phyloP scores from a whole-genome alignment of 1,284 basidiomycete genomes.

The Trichosporon ovoides region DNA sequence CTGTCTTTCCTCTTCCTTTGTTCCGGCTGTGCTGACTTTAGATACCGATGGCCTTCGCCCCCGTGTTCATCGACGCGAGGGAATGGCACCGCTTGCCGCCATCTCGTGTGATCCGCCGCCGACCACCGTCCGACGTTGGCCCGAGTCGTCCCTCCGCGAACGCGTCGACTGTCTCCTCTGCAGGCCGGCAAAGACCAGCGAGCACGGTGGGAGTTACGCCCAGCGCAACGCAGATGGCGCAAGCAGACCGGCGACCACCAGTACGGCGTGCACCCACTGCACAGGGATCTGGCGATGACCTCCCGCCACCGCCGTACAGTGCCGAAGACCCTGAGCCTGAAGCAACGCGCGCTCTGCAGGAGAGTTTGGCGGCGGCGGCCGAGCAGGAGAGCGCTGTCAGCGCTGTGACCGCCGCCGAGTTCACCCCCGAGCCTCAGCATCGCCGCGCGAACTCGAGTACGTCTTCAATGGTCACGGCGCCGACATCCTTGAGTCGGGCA shows the following conservation, averaged over 20 bases:
- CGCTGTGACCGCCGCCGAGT: background rate
- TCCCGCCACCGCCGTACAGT: slow-evolving; percentile 42
- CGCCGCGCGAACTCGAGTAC: background rate
- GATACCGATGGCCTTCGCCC: slow-evolving; percentile 7
- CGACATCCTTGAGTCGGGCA: background rate
- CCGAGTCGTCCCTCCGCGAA: background rate
- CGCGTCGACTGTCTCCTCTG: background rate
- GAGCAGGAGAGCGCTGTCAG: background rate
- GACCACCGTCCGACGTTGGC: background rate
- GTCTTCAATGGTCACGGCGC: background rate
- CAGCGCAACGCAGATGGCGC: background rate
- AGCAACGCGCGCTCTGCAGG: slow-evolving; percentile 36
- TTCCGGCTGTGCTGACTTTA: background rate
- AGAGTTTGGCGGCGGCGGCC: slow-evolving; percentile 26
- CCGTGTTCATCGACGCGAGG: slow-evolving; percentile 10
- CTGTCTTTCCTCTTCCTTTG: too few species aligned
- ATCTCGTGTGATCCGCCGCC: slow-evolving; percentile 3
- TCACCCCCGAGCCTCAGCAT: background rate
- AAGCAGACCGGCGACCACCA: background rate
- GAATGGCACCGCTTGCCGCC: slow-evolving; percentile 7
- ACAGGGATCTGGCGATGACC: slow-evolving; percentile 18
- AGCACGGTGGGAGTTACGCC: background rate
- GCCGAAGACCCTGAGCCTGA: slow-evolving; percentile 43
- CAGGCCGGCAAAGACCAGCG: background rate
- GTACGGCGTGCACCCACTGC: background rate